phyloP scores from a whole-genome alignment of 2,329 filamentous ascomycete species.

The Orbilia ellipsospora region DNA sequence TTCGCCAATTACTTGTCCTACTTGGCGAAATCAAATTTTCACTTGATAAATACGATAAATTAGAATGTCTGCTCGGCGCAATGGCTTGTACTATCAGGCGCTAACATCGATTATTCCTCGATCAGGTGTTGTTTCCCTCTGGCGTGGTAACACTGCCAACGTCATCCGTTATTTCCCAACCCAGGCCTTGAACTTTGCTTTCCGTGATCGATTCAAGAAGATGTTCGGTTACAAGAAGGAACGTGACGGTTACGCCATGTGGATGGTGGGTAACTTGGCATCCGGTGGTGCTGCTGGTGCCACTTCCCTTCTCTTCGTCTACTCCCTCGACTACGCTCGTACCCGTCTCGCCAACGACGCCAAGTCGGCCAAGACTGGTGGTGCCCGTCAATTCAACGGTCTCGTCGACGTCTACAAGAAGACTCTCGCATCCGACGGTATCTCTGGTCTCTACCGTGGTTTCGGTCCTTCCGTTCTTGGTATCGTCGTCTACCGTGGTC shows the following conservation, averaged over 20 bases:
- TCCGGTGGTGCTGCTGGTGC: slow-evolving; percentile 99
- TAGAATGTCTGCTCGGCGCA: not conserved
- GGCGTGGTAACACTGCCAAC: slow-evolving; percentile 99
- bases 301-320: slow-evolving; percentile 99
- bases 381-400: slow-evolving; percentile 99
- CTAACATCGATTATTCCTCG: not conserved
- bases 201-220: slow-evolving; percentile 99
- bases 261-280: slow-evolving; percentile 99
- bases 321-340: slow-evolving; percentile 99
- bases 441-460: slow-evolving; percentile 99
- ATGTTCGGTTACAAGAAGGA: slow-evolving; percentile 99
- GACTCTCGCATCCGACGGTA: slow-evolving; percentile 98
- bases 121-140: slow-evolving; percentile 78
- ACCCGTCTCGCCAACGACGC: slow-evolving; percentile 99
- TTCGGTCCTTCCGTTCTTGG: slow-evolving; percentile 99
- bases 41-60: not conserved
- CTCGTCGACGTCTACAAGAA: slow-evolving; percentile 99
- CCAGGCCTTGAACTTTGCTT: slow-evolving; percentile 99
- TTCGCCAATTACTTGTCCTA: not conserved
- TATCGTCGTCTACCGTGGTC: slow-evolving; percentile 99
- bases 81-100: no score
- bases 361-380: slow-evolving; percentile 96
- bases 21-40: not conserved
- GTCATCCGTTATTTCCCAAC: slow-evolving; percentile 99
- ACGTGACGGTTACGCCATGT: slow-evolving; percentile 95